Base-by-base conservation (phyloP, 129 eudicot species). In the Daucus carota region DNA sequence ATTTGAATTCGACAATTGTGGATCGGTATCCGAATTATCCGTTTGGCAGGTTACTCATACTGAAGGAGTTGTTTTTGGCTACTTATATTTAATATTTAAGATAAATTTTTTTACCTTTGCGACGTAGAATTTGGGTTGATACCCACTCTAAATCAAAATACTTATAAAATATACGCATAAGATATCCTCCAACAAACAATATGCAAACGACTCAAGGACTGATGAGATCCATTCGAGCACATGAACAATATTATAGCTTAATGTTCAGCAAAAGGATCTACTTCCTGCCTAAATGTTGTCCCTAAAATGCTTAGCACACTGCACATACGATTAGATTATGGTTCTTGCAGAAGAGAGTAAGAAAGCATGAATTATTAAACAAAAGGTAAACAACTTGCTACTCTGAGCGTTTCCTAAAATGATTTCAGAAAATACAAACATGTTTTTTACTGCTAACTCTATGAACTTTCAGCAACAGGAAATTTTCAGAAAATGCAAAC, bases 401-500 rank as follows among this genome's bases (percentile, higher is more conserved):
- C 28, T 54, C 15, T 54, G 31, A n/a, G 63, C 63, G 28, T 9
- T 50, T 54, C 63, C 31, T 54, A 54, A 0, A 3, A 54, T 54
- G 7, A n/a, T n/a, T 54, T 54, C 63, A 54, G 0, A 2, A 6
- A 54, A 54, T 8, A 54, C 63, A n/a, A 54, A 54, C 63, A 54
- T 54, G n/a, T 22, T 52, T 52, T n/a, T 11, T 6, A 52, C 62
- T 22, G 29, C 28, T 20, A 22, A 52, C 62, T 22, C 29, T 70
- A n/a, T 28, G 16, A 26, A 67, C n/a, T 76, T 38, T 76, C 31
- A 62, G 3, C 80, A 20, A 79, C 59, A 70, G 28, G 22, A 52
- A 7, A 5, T 70, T 20, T 74, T 48, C 0, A 3, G 14, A 59
- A 70, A 62, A 70, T n/a, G n/a, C n/a, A n/a, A n/a, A n/a, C n/a